Base-by-base conservation (phyloP, 306 rosid species). In the Ziziphus jujuba region DNA sequence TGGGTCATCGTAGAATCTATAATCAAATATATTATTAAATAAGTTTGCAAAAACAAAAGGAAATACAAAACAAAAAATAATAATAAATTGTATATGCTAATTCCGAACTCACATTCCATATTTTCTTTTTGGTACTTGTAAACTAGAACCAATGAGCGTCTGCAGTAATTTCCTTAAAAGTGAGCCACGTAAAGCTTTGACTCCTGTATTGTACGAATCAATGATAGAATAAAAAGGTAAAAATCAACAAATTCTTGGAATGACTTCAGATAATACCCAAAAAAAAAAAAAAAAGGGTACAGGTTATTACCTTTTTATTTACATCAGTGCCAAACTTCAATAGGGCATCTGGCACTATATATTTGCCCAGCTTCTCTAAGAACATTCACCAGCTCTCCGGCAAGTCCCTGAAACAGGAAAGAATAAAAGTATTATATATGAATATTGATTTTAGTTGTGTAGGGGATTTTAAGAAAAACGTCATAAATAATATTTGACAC, bases 301-400 rank as follows among this genome's bases (percentile, higher is more conserved):
- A 67, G 72, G 77, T 63, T 64, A 1, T 16, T 13, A 85, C 99
- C 99, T 90, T 95, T 79, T 95, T 90, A 87, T 95, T 95, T 23
- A 95, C 91, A 55, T 90, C 91, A 57, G 99, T 90, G 69, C 97
- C 99, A 67, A 95, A 95, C 70, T 90, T 95, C 71, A 90, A 34
- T 25, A 90, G 87, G 28, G 59, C 75, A 15, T 81, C 87, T 1
- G 96, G 97, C 35, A 93, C 96, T 61, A 52, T n/a, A n/a, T n/a
- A n/a, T 54, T 84, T 95, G 97, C 36, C 84, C 80, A 22, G 99
- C 99, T 87, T 95, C 97, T 75, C 78, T 87, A n/a, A 90, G 89
- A 65, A 95, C 99, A 80, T 95, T 95, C 64, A 90, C 97, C 63
- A 95, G 84, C 90, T 95, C 99, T 66, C 99, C 99, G 52, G 95